phyloP scores from a whole-genome alignment of 768 basidiomycete genomes.

The Naganishia randhawae region DNA sequence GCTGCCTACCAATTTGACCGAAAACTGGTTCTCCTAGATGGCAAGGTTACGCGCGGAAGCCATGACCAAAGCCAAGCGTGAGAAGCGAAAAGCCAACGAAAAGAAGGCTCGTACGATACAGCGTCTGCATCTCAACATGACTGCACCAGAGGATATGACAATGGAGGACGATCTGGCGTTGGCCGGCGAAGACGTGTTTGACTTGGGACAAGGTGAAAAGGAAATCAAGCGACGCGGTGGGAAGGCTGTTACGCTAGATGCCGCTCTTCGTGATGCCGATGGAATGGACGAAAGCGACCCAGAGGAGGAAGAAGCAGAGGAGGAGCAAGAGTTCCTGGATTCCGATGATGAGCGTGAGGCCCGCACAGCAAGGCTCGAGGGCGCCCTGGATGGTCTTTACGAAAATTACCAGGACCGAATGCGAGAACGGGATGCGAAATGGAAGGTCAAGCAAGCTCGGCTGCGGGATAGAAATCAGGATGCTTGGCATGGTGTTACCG shows the following conservation, averaged over 20 bases:
- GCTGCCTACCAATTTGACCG: not conserved
- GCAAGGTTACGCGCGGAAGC: constrained; percentile 76
- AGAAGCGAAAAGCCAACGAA: constrained; percentile 81
- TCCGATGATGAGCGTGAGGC: constrained; percentile 63
- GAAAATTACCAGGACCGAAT: constrained; percentile 75
- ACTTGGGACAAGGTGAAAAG: constrained; percentile 65
- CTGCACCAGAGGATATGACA: constrained; percentile 93
- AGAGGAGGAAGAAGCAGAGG: constrained; percentile 55
- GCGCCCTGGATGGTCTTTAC: constrained; percentile 83
- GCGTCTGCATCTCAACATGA: constrained; percentile 96
- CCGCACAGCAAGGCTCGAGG: constrained; percentile 66
- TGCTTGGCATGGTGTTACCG: constrained; percentile 71
- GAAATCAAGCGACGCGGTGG: constrained; percentile 52
- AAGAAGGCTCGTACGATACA: constrained; percentile 79
- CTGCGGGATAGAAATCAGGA: constrained; percentile 69
- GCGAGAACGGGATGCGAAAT: constrained; percentile 81
- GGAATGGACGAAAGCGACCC: constrained; percentile 52
- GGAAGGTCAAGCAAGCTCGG: constrained; percentile 73
- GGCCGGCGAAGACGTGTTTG: constrained; percentile 72
- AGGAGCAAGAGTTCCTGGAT: constrained; percentile 52
- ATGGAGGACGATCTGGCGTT: constrained; percentile 67
- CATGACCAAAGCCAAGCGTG: constrained; percentile 65
- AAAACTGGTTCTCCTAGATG: constrained; percentile 59
- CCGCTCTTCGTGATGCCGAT: constrained; percentile 53
- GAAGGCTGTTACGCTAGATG: constrained; percentile 53